Base-by-base conservation (phyloP, 208 protist species). In the Trypanosoma melophagium region DNA sequence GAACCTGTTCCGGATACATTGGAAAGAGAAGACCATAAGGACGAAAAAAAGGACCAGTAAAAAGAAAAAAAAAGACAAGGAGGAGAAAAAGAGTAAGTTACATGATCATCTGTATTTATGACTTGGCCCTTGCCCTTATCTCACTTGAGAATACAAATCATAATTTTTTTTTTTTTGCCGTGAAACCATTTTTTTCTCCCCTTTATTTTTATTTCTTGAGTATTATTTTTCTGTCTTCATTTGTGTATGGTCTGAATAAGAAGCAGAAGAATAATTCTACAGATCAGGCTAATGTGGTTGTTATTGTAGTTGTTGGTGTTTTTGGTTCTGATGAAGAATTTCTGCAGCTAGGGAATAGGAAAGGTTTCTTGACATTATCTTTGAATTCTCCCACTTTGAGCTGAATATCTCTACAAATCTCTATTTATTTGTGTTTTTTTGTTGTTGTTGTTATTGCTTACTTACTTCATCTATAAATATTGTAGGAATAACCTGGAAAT, bases 1-100 rank as follows among this genome's bases (percentile, higher is more conserved):
- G 84, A 90, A 60, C 47, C 56, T 25, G 7, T 16, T 22, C 17
- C 25, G 16, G 40, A 21, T 41, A 4, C 52, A 17, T 54, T 31
- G 45, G 38, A 21, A 42, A 79, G 17, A 21, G 51, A 55, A 38
- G 52, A 56, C 12, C 14, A 55, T 57, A 8, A 57, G 16, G 4
- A 56, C 4, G 35, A 68, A 35, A 56, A 57, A 17, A 58, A 17
- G 35, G 53, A 47, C 42, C 2, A 55, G 9, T 31, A 47, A 47
- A 17, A 47, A 47, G 10, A 47, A 47, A 47, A 47, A 47, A 47
- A 47, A 47, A 35, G 5, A 5, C 28, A 35, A 35, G 28, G 28
- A 35, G 28, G 5, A 35, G 5, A 1, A 35, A 35, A 35, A 35
- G 5, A 35, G 28, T 35, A 35, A 35, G 28, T 7, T 7, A 35